These are phyloP conservation scores for Amauroascus niger DNA, from an alignment of 2,329 filamentous ascomycete genomes.

Conservation along the genomic window DNA sequence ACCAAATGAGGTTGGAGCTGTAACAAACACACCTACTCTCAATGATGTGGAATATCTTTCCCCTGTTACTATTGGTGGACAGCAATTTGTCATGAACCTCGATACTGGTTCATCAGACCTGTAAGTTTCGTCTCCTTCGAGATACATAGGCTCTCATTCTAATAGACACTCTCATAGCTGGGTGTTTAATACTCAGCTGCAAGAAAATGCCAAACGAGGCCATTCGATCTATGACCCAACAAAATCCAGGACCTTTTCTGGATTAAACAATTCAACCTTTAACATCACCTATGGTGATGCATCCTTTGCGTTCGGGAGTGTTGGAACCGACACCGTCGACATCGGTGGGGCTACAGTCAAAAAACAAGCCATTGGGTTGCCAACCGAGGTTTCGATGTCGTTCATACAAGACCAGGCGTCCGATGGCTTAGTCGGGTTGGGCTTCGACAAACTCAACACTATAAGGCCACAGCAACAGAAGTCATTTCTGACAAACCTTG, in stretches of 20 bases:
- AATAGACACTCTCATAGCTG: slow-evolving; percentile 41
- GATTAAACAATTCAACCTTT: slow-evolving; percentile 46
- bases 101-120: slow-evolving; percentile 68
- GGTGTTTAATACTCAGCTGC: slow-evolving; percentile 57
- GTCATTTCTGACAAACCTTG: slow-evolving; percentile 66
- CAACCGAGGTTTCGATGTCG: slow-evolving; percentile 47
- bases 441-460: slow-evolving; percentile 53
- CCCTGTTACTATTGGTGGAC: slow-evolving; percentile 59
- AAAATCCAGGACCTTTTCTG: slow-evolving; percentile 44
- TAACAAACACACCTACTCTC: slow-evolving; percentile 54
- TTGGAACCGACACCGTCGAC: slow-evolving; percentile 56
- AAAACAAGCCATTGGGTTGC: slow-evolving; percentile 57
- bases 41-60: slow-evolving; percentile 62
- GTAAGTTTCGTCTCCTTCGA: slow-evolving; percentile 32
- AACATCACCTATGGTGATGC: slow-evolving; percentile 57
- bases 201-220: slow-evolving; percentile 35
- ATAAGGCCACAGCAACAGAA: slow-evolving; percentile 53
- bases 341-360: slow-evolving; percentile 53
- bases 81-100: slow-evolving; percentile 60
- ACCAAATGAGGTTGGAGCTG: slow-evolving; percentile 43
- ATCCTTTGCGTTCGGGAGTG: slow-evolving; percentile 52
- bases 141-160: neutral
- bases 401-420: slow-evolving; percentile 46
- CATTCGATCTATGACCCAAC: slow-evolving; percentile 49
- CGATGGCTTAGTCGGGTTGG: slow-evolving; percentile 54